Base-by-base conservation (phyloP, 192 early-diverging fungal genomes). In the Powellomyces hirtus region DNA sequence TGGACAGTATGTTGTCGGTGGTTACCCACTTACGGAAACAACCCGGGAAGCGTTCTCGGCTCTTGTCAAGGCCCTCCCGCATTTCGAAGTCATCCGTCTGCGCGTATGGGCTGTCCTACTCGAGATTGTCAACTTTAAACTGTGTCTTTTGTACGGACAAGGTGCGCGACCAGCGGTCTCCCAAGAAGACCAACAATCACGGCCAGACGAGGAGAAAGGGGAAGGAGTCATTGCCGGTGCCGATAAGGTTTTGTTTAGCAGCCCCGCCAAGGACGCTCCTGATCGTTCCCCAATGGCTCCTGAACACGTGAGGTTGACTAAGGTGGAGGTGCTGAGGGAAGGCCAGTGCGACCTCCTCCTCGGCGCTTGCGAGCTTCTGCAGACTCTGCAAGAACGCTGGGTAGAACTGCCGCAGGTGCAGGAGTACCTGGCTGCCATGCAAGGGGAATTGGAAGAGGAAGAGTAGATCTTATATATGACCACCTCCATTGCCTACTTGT, bases 391-490 rank as follows among this genome's bases (percentile, higher is more conserved):
- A 34, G 72, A 53, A 45, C 34, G 53, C 52, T 78, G 65, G 49
- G 62, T 59, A 30, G 68, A 71, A 33, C 13, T 59, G 27, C 46
- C 64, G 5, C n/a, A 8, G 20, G 76, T 78, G 5, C 63, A 60
- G n/a, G 38, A 22, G 42, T 78, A 78, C 40, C 52, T 78, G 72
- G 20, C 22, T 4, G 56, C 26, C 18, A 74, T 77, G 70, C 70
- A 64, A 44, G 68, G 16, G 6, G 58, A 42, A 42, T 8, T 42
- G 40, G 40, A 13, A 13, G 40, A 42, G 18, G 40, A 42, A n/a
- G n/a, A n/a, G n/a, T n/a, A n/a, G n/a, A n/a, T n/a, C n/a, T n/a
- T n/a, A n/a, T n/a, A n/a, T n/a, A n/a, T n/a, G n/a, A n/a, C n/a
- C n/a, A n/a, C n/a, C n/a, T n/a, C n/a, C n/a, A n/a, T n/a, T n/a